phyloP scores from a whole-genome alignment of 176 grass and related monocot species.

The Zoysia japonica region DNA sequence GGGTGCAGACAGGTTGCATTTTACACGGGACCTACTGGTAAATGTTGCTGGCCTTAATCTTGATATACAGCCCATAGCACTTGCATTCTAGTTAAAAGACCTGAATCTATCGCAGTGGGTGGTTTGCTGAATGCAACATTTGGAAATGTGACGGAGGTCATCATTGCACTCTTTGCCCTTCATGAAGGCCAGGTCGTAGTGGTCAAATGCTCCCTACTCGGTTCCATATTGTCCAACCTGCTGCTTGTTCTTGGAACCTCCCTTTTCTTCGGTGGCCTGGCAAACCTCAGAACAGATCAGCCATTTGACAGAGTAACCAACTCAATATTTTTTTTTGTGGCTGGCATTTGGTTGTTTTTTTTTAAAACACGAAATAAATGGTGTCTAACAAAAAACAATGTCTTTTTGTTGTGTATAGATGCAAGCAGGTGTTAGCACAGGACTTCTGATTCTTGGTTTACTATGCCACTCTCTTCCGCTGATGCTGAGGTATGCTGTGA shows the following conservation, averaged over 20 bases:
- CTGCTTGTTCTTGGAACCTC: conserved; percentile 89
- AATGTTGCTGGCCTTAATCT: conserved; percentile 8
- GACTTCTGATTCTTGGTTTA: conserved; percentile 69
- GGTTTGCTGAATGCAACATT: conserved; percentile 91
- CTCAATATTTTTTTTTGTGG: neutral
- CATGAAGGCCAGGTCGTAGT: conserved; percentile 65
- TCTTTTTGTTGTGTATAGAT: conserved; percentile 50
- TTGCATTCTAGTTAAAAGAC: neutral
- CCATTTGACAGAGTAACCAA: conserved; percentile 49
- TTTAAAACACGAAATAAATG: neutral
- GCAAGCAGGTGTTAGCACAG: conserved; percentile 75
- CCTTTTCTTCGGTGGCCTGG: conserved; percentile 72
- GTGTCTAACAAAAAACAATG: neutral
- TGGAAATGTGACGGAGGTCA: conserved; percentile 87
- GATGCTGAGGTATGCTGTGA: conserved; percentile 66
- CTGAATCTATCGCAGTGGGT: conserved; percentile 54
- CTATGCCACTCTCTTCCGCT: conserved; percentile 74
- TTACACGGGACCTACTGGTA: conserved; percentile 87
- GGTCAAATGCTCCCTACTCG: conserved; percentile 83
- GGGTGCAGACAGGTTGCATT: conserved; percentile 74
- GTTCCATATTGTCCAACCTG: conserved; percentile 85
- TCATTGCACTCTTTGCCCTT: conserved; percentile 83
- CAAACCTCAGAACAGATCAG: conserved; percentile 60
- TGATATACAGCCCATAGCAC: neutral
- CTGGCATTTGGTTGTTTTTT: neutral